A percentile compares a stretch with the other conserved stretches of the same genome.
These are phyloP conservation scores for Fusarium sororula DNA, from an alignment of 2,329 filamentous ascomycete genomes.

Conservation along the genomic window DNA sequence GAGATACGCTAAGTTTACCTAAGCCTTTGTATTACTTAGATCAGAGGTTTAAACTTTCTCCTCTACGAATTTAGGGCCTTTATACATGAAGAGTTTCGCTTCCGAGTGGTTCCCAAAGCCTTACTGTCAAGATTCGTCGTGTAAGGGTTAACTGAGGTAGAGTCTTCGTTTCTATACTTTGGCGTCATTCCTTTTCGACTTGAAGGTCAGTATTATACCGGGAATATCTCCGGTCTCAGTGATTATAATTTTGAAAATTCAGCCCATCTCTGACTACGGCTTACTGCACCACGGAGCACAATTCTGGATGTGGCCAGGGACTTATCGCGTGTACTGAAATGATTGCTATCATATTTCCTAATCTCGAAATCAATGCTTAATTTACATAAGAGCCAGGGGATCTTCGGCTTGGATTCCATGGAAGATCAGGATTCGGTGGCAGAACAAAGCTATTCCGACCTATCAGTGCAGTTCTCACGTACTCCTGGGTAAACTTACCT, in stretches of 20 bases:
- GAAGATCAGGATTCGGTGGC: not conserved
- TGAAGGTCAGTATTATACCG: accelerated
- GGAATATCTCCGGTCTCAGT: accelerated
- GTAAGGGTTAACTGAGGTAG: accelerated
- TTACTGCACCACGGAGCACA: accelerated
- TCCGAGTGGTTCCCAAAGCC: accelerated
- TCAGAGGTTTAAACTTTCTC: not conserved
- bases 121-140: not conserved
- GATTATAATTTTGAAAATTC: not conserved
- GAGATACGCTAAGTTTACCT: accelerated
- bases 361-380: accelerated
- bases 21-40: accelerated
- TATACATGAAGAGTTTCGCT: accelerated
- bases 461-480: not conserved
- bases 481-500: not conserved
- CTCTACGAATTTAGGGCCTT: accelerated
- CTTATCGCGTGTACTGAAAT: accelerated
- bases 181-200: accelerated
- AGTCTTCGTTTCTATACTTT: not conserved
- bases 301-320: accelerated
- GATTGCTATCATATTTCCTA: accelerated
- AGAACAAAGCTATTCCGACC: not conserved
- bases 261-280: accelerated
- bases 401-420: not conserved
- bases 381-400: accelerated